Conservation (phyloP, 306 rosid genomes). For the Vigna trinervia region DNA sequence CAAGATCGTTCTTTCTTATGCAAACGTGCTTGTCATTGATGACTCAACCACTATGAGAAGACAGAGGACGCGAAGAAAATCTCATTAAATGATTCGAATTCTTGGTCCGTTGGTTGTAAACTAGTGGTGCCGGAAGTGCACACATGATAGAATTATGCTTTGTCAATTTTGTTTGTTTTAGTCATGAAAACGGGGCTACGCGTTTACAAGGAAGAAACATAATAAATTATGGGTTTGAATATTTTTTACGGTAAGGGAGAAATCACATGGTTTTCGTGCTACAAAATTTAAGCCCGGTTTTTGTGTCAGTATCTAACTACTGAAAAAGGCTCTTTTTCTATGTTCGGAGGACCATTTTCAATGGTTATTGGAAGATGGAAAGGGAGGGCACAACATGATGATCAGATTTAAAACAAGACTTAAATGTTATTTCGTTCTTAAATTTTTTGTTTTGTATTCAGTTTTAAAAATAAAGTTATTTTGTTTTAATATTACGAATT, state of each 20-base stretch:
- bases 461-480: no score
- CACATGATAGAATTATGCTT: not conserved
- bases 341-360: no score
- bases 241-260: not conserved
- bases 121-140: not conserved
- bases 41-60: slow-evolving; percentile 18
- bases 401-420: no score
- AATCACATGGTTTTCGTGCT: not conserved
- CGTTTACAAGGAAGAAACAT: not conserved
- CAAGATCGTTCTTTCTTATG: not conserved
- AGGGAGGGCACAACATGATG: no score
- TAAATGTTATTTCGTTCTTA: no score
- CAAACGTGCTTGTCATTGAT: slow-evolving; percentile 10
- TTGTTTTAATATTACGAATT: no score
- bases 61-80: not conserved
- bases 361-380: no score
- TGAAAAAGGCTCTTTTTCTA: no score
- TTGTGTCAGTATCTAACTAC: not conserved
- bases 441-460: no score
- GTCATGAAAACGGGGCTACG: not conserved
- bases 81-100: not conserved
- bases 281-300: not conserved
- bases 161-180: not conserved
- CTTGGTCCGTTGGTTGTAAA: not conserved
- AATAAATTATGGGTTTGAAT: not conserved